These are phyloP conservation scores for Phoma sp. DNA, from an alignment of 2,329 filamentous ascomycete genomes.

Conservation along the genomic window DNA sequence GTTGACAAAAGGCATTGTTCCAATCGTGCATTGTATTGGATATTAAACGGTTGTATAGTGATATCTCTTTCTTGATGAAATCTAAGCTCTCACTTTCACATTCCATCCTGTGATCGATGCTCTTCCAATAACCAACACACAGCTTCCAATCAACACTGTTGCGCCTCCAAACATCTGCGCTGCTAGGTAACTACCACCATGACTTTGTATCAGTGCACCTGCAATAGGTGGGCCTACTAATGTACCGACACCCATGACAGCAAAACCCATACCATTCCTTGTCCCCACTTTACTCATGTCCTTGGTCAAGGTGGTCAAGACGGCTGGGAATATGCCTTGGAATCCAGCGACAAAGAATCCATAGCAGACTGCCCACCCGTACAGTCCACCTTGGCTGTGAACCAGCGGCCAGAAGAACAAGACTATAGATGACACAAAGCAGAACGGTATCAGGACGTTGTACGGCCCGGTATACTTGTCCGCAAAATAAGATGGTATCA, in stretches of 20 bases:
- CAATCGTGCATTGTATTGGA: background rate
- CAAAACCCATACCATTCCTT: conserved; percentile 58
- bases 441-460: conserved; percentile 64
- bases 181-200: conserved; percentile 52
- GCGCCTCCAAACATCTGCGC: conserved; percentile 54
- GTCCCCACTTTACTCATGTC: conserved; percentile 57
- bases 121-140: conserved; percentile 40
- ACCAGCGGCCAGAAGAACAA: conserved; percentile 67
- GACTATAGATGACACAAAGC: conserved; percentile 55
- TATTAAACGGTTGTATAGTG: background rate
- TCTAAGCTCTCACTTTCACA: conserved; percentile 35
- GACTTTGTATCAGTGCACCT: conserved; percentile 53
- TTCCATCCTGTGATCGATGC: conserved; percentile 40
- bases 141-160: conserved; percentile 38
- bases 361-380: conserved; percentile 55
- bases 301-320: conserved; percentile 54
- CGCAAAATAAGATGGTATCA: conserved; percentile 62
- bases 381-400: conserved; percentile 45
- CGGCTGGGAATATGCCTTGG: conserved; percentile 56
- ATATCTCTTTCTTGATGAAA: background rate
- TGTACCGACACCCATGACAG: conserved; percentile 53
- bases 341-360: conserved; percentile 55
- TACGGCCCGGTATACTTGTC: conserved; percentile 62
- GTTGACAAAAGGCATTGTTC: background rate
- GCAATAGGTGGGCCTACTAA: conserved; percentile 58